Evolutionary conservation across 257 asterid species (phyloP).

Genomic region (Solanum infundibuliforme): DNA sequence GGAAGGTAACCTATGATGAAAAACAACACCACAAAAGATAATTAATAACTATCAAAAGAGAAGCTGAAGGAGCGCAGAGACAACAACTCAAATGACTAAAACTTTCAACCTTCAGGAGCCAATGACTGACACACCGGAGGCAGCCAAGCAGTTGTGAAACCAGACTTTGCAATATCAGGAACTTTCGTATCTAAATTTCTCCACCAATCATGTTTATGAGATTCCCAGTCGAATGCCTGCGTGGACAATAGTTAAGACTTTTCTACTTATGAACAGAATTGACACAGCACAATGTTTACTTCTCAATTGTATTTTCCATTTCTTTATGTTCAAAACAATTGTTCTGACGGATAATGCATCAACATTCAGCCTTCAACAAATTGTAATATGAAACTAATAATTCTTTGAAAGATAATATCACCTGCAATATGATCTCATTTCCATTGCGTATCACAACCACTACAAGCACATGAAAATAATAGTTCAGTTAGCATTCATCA

Average conservation of each 20-base stretch:
- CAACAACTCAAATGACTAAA: background rate
- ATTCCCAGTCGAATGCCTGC: slow-evolving; percentile 97
- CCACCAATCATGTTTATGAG: slow-evolving; percentile 95
- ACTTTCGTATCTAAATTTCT: slow-evolving; percentile 61
- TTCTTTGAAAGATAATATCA: slow-evolving; percentile 12
- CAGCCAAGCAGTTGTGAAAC: slow-evolving; percentile 93
- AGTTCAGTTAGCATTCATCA: slow-evolving; percentile 1
- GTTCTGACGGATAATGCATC: background rate
- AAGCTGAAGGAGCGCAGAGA: background rate
- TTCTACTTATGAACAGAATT: background rate
- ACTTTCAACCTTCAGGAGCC: slow-evolving; percentile 65
- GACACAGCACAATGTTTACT: background rate
- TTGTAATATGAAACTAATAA: background rate
- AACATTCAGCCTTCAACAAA: background rate
- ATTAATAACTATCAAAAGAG: background rate
- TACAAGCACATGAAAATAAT: slow-evolving; percentile 22
- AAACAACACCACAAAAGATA: slow-evolving; percentile 3
- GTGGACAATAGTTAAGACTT: slow-evolving; percentile 5
- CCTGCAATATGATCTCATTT: slow-evolving; percentile 78
- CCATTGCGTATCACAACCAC: slow-evolving; percentile 68
- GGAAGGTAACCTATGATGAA: slow-evolving; percentile 72
- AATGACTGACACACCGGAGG: slow-evolving; percentile 79
- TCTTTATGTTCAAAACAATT: background rate
- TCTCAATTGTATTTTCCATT: background rate
- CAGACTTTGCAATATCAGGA: slow-evolving; percentile 82